Conservation (phyloP, 129 eudicot genomes). For the sunflower (Helianthus annuus) region HanXRQr2.0-SUNRISE NC_035439.2:144995857-144996356, state of each 20-base stretch:
- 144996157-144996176: constrained; percentile 44
- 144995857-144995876: neutral
- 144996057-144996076: too few relatives aligned
- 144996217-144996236: constrained; percentile 75
- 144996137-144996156: neutral
- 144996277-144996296: neutral
- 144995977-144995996: too few relatives aligned
- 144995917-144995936: too few relatives aligned
- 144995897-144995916: neutral
- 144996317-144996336: neutral
- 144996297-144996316: neutral
- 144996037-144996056: too few relatives aligned
- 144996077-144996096: too few relatives aligned
- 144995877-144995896: neutral
- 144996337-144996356: constrained; percentile 92
- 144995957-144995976: too few relatives aligned
- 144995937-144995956: too few relatives aligned
- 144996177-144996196: constrained; percentile 65
- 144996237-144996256: constrained; percentile 56
- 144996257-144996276: neutral
- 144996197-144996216: constrained; percentile 87
- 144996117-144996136: too few relatives aligned
- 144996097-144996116: too few relatives aligned
- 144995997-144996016: too few relatives aligned
- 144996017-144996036: too few relatives aligned